Conservation (phyloP, 768 basidiomycete genomes). For the Serendipita vermifera region DNA sequence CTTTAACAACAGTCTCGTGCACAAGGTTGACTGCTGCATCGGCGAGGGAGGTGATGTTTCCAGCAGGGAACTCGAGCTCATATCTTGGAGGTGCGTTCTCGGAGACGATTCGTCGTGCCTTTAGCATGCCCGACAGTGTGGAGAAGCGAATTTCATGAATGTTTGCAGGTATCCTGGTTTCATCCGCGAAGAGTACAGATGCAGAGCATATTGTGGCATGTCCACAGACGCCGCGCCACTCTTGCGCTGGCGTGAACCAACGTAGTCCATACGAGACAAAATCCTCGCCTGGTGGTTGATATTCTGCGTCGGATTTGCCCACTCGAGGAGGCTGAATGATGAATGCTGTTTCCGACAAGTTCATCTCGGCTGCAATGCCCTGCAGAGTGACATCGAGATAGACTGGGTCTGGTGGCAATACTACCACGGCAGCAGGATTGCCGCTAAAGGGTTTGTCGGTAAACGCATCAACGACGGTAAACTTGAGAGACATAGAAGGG, state of each 20-base stretch:
- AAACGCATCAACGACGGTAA: slow-evolving; percentile 25
- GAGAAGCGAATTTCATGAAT: slow-evolving; percentile 15
- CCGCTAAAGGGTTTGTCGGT: slow-evolving; percentile 20
- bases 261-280: slow-evolving; percentile 18
- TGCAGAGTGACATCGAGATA: slow-evolving; percentile 14
- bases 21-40: slow-evolving; percentile 2
- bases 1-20: not conserved
- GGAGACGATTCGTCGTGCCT: slow-evolving; percentile 14
- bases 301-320: too few relatives aligned
- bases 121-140: slow-evolving; percentile 1
- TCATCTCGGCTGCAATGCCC: slow-evolving; percentile 19
- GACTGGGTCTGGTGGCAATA: slow-evolving; percentile 14
- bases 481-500: slow-evolving; percentile 21
- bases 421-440: slow-evolving; percentile 25
- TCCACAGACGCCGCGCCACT: slow-evolving; percentile 23
- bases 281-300: too few relatives aligned
- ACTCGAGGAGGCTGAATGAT: slow-evolving; percentile 5
- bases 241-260: slow-evolving; percentile 22
- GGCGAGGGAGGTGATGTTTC: slow-evolving; percentile 6
- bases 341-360: slow-evolving; percentile 20
- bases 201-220: slow-evolving; percentile 25
- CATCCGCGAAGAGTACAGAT: slow-evolving; percentile 17
- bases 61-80: slow-evolving; percentile 20
- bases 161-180: slow-evolving; percentile 1
- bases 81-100: slow-evolving; percentile 16